These are phyloP conservation scores for Adansonia gregorii DNA, from an alignment of 441 rosid species.

Conservation along the genomic window DNA sequence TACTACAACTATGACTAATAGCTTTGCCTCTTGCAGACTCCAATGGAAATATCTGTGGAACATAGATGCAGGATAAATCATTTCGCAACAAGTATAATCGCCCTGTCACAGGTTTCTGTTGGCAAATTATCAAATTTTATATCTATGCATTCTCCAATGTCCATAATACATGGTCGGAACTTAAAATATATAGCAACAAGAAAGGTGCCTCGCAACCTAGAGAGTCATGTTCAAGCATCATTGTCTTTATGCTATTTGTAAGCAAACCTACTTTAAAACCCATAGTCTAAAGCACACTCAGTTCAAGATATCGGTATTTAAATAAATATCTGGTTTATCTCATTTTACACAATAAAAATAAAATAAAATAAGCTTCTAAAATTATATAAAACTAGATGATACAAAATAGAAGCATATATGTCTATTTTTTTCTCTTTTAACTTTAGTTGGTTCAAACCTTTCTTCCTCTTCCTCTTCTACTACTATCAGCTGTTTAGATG, in stretches of 20 bases:
- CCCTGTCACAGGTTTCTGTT: constrained; percentile 73
- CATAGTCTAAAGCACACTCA: not conserved
- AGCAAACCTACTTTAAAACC: not conserved
- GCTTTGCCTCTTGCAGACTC: constrained; percentile 59
- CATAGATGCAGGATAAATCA: constrained; percentile 90
- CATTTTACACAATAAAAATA: not conserved
- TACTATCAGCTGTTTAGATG: not conserved
- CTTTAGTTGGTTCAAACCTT: not conserved
- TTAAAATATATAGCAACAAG: not conserved
- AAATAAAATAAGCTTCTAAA: not conserved
- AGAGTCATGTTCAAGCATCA: not conserved
- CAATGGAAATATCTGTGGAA: constrained; percentile 67
- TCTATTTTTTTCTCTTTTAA: not conserved
- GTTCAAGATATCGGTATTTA: not conserved
- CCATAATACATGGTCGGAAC: not conserved
- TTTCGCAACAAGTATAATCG: constrained; percentile 81
- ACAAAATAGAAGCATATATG: not conserved
- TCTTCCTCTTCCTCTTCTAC: not conserved
- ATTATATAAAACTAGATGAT: not conserved
- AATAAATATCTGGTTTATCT: not conserved
- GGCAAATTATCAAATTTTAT: not conserved
- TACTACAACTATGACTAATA: constrained; percentile 24
- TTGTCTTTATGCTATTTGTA: not conserved
- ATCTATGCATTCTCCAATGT: not conserved
- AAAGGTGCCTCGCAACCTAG: not conserved